Conservation (phyloP, 2,329 filamentous ascomycete species). For the Exophiala sp. region DNA sequence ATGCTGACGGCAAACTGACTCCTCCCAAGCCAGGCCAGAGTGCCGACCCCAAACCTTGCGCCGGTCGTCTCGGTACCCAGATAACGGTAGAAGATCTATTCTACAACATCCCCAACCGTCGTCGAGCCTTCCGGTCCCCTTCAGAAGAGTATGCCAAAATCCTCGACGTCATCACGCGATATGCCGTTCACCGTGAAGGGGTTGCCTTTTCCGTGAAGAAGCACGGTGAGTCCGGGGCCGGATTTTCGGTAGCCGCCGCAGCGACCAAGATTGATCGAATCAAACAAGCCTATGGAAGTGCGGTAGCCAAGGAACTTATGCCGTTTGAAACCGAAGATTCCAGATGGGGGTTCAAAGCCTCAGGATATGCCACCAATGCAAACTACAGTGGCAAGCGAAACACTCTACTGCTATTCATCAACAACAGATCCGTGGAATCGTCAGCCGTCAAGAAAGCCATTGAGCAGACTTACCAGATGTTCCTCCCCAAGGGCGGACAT, state of each 20-base stretch:
- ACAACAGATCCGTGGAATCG: constrained; percentile 89
- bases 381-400: constrained; percentile 94
- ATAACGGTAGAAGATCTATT: constrained; percentile 96
- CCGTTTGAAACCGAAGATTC: constrained; percentile 65
- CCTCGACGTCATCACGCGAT: constrained; percentile 85
- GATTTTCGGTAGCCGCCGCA: constrained; percentile 68
- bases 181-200: constrained; percentile 84
- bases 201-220: constrained; percentile 97
- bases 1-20: constrained; percentile 72
- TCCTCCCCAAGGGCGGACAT: constrained; percentile 87
- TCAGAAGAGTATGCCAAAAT: constrained; percentile 98
- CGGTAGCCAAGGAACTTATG: constrained; percentile 82
- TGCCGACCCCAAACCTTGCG: constrained; percentile 77
- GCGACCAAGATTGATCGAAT: constrained; percentile 76
- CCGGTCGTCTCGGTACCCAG: constrained; percentile 83
- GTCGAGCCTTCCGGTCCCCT: constrained; percentile 80
- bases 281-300: constrained; percentile 77
- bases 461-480: constrained; percentile 81
- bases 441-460: constrained; percentile 79
- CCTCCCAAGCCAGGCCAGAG: constrained; percentile 82
- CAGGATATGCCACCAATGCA: constrained; percentile 79
- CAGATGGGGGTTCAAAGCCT: constrained; percentile 76
- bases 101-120: constrained; percentile 86
- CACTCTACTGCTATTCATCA: constrained; percentile 85
- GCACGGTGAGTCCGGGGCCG: constrained; percentile 77